These are phyloP conservation scores for Tetrapisispora namnaoensis DNA, from an alignment of 805 yeast genomes.

Conservation along the genomic window DNA sequence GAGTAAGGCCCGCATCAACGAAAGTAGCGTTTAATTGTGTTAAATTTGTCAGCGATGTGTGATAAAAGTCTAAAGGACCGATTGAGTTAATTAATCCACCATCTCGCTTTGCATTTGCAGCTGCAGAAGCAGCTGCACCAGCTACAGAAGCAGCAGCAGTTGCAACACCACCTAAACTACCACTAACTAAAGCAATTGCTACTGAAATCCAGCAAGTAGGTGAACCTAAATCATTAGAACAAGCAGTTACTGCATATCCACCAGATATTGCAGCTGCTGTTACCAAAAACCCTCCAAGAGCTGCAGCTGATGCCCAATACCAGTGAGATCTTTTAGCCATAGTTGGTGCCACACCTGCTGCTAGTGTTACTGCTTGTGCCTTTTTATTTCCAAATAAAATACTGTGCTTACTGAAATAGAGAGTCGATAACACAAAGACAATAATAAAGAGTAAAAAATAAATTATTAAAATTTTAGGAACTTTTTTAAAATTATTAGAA, in stretches of 20 bases:
- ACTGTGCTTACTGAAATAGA: not conserved
- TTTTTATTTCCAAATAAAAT: not conserved
- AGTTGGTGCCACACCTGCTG: not conserved
- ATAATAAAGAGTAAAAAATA: not conserved
- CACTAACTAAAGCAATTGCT: not conserved
- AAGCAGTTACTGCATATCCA: not conserved
- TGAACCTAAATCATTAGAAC: not conserved
- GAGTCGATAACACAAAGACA: not conserved
- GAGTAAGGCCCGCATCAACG: not conserved
- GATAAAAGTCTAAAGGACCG: not conserved
- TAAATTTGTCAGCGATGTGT: not conserved
- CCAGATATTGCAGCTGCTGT: not conserved
- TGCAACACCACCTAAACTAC: not conserved
- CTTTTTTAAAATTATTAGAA: not conserved
- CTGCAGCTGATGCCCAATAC: not conserved
- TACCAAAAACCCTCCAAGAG: conserved; percentile 1
- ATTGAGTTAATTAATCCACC: not conserved
- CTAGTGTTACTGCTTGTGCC: not conserved
- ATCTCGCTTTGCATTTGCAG: not conserved
- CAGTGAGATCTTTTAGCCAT: not conserved
- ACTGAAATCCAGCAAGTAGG: not conserved
- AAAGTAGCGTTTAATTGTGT: not conserved
- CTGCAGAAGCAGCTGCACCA: not conserved
- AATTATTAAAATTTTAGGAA: not conserved
- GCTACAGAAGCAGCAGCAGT: not conserved